Evolutionary conservation across 2,329 filamentous ascomycete species (phyloP).

Genomic region (Colletotrichum lupini): DNA sequence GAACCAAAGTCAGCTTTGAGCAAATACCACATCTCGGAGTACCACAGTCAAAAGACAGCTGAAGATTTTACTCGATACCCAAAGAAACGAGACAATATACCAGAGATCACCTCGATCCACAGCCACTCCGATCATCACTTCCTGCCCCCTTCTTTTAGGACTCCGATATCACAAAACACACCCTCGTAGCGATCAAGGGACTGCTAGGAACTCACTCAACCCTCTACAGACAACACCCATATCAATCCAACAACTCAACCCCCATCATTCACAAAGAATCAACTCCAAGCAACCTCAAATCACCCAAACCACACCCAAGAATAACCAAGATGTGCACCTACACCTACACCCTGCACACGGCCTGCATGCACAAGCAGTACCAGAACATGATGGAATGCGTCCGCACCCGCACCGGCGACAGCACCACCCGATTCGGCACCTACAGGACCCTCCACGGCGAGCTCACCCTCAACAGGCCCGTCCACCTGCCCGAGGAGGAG

Average conservation of each 20-base stretch:
- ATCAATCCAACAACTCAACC: neutral
- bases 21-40: too few species aligned
- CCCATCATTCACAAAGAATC: neutral
- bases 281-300: neutral
- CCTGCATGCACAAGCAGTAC: constrained; percentile 46
- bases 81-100: neutral
- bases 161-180: too few species aligned
- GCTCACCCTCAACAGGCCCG: constrained; percentile 34
- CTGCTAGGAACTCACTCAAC: too few species aligned
- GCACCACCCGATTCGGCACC: constrained; percentile 22
- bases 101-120: neutral
- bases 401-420: constrained; percentile 34
- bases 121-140: too few species aligned
- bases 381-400: constrained; percentile 48
- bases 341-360: constrained; percentile 40
- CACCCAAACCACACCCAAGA: too few species aligned
- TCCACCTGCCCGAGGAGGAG: constrained; percentile 31
- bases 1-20: neutral
- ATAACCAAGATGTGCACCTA: constrained; percentile 45
- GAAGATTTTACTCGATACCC: neutral
- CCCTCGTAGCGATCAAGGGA: too few species aligned
- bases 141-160: too few species aligned
- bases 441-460: neutral
- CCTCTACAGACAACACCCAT: too few species aligned
- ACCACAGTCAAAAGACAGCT: neutral